These are phyloP conservation scores for Huntiella moniliformis DNA, from an alignment of 2,329 filamentous ascomycete species.

Conservation along the genomic window DNA sequence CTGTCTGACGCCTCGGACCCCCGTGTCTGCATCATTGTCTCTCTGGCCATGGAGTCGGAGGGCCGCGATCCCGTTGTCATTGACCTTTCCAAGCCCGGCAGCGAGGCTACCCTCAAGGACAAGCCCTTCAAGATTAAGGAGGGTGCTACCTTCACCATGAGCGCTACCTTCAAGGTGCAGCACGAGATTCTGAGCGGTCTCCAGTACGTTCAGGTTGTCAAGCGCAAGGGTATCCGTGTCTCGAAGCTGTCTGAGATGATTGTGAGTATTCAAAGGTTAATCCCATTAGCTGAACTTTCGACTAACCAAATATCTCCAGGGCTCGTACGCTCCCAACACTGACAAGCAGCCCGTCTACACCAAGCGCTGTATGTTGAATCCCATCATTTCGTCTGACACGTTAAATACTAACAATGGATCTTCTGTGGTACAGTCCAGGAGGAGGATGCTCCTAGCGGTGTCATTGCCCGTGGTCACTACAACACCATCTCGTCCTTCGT, in stretches of 20 bases:
- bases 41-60: conserved; percentile 69
- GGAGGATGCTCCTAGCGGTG: conserved; percentile 81
- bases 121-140: conserved; percentile 98
- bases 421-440: conserved; percentile 47
- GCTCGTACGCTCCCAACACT: conserved; percentile 85
- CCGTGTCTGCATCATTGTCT: conserved; percentile 82
- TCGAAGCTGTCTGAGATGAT: conserved; percentile 98
- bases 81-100: conserved; percentile 58
- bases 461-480: conserved; percentile 82
- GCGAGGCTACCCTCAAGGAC: conserved; percentile 62
- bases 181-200: conserved; percentile 88
- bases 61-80: conserved; percentile 75
- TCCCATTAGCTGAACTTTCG: not conserved
- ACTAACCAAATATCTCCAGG: conserved; percentile 28
- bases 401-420: not conserved
- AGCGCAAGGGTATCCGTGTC: conserved; percentile 68
- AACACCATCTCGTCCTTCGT: conserved; percentile 76
- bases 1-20: conserved; percentile 63
- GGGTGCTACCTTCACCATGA: conserved; percentile 84
- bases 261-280: conserved; percentile 33
- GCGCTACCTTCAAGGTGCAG: conserved; percentile 84
- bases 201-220: conserved; percentile 89
- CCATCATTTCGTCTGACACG: not conserved
- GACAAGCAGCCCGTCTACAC: conserved; percentile 67
- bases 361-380: conserved; percentile 64